Conservation (phyloP, 345 rosid genomes). For the Moricandia moricandioides region DNA sequence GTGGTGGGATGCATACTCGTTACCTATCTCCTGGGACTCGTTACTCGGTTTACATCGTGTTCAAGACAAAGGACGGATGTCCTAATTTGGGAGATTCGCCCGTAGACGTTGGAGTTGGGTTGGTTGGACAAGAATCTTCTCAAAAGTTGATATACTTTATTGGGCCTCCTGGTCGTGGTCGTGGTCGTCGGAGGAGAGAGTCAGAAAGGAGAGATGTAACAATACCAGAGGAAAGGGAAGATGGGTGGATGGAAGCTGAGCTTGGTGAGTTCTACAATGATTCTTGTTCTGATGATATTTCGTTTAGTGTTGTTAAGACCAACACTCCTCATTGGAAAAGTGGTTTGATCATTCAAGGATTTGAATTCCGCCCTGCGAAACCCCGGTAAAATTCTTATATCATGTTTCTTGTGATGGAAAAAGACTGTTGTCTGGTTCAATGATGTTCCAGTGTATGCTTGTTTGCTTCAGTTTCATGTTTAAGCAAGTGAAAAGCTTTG, state of each 20-base stretch:
- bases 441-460: not conserved
- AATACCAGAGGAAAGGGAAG: conserved; percentile 44
- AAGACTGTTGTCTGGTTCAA: not conserved
- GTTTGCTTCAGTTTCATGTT: too few species aligned
- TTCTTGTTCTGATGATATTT: conserved; percentile 13
- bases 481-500: not conserved
- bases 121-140: conserved; percentile 30
- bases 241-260: conserved; percentile 69
- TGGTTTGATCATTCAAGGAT: conserved; percentile 54
- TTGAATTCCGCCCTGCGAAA: conserved; percentile 51
- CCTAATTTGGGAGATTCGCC: conserved; percentile 41
- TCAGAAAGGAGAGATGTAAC: not conserved
- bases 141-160: conserved; percentile 12
- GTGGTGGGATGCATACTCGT: conserved; percentile 20
- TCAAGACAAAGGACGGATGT: conserved; percentile 22
- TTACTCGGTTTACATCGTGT: conserved; percentile 52
- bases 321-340: conserved; percentile 46
- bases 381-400: not conserved
- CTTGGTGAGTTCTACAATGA: conserved; percentile 46
- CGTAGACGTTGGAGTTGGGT: conserved; percentile 40
- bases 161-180: not conserved
- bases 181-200: not conserved
- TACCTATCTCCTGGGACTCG: not conserved
- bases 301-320: conserved; percentile 35
- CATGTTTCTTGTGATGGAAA: not conserved